phyloP scores from a whole-genome alignment of 306 rosid genomes.

The Crotalaria pallida region DNA sequence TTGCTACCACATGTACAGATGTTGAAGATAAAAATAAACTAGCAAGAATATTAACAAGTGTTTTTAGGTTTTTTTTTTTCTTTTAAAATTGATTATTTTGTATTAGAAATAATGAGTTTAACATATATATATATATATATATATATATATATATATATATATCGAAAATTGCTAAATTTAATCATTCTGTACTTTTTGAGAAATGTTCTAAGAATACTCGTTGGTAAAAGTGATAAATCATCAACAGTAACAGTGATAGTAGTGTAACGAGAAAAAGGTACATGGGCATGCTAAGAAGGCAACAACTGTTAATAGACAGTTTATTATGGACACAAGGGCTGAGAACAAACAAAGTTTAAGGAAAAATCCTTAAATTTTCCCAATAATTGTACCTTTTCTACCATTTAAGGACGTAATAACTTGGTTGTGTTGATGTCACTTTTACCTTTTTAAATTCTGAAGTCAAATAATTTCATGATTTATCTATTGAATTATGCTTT shows the following conservation, averaged over 20 bases:
- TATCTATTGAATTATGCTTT: neutral
- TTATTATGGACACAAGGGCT: slow-evolving; percentile 32
- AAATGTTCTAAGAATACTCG: too few species aligned
- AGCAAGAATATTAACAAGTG: too few species aligned
- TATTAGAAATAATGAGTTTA: too few species aligned
- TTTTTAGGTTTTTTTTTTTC: too few species aligned
- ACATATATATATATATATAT: too few species aligned
- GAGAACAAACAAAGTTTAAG: neutral
- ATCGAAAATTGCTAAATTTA: too few species aligned
- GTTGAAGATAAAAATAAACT: neutral
- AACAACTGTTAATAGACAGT: slow-evolving; percentile 37
- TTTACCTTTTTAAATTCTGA: neutral
- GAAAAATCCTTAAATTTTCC: neutral
- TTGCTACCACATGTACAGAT: too few species aligned
- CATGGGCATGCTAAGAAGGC: slow-evolving; percentile 25
- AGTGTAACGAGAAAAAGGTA: neutral
- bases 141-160: too few species aligned
- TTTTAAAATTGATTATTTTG: too few species aligned
- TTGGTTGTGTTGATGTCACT: neutral
- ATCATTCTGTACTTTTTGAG: too few species aligned
- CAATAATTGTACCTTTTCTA: slow-evolving; percentile 2
- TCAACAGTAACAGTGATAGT: neutral
- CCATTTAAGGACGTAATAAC: neutral
- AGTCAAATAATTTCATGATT: neutral
- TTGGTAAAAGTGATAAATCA: too few species aligned